Evolutionary conservation across 352 stramenopile genomes (phyloP), one percentile per base, ranked within the genome.

Genomic region (Pythium phragmitis): DNA sequence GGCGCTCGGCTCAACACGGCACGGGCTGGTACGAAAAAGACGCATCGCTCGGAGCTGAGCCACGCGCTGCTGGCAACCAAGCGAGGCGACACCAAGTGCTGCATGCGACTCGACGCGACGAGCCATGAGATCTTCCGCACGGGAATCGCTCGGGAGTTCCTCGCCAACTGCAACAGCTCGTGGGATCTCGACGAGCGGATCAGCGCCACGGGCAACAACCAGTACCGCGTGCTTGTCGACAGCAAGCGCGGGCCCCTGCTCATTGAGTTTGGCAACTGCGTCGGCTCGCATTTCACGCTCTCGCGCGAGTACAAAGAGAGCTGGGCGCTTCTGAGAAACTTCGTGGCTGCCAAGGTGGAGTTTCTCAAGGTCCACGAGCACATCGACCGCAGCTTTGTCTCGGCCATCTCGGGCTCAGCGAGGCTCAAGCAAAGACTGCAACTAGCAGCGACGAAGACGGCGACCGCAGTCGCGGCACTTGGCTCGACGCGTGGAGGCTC

Each of bases 161-260:
- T 94, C 7, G 65, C 85, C 19, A 89, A 83, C 42, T 94, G 82
- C 65, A 81, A 80, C 43, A 92, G 86, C 67, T 74, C 80, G 37
- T 94, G 80, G 82, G 82, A 93, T 54, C 62, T 94, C 16, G 86
- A 94, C 58, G 84, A 94, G 47, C 66, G 67, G 30, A 93, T 94
- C 55, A 81, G 73, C 48, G 80, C 74, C 59, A 94, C 86, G 8
- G 71, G 85, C 17, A 73, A 66, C 33, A 94, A 94, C 67, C 79
- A 78, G 57, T 92, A 91, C 61, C 69, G 67, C n/a, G 84, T 94
- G n/a, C 72, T 93, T 9, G 65, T 91, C 17, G 86, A 94, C 64
- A 93, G 82, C 52, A 79, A 54, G 59, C 79, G 84, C 0, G 86
- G 86, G 0, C 86, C 86, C 0, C 82, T 93, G 77, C 49, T 94